Evolutionary conservation across 352 stramenopile genomes (phyloP).

Genomic region (Phytophthora aleatoria): DNA sequence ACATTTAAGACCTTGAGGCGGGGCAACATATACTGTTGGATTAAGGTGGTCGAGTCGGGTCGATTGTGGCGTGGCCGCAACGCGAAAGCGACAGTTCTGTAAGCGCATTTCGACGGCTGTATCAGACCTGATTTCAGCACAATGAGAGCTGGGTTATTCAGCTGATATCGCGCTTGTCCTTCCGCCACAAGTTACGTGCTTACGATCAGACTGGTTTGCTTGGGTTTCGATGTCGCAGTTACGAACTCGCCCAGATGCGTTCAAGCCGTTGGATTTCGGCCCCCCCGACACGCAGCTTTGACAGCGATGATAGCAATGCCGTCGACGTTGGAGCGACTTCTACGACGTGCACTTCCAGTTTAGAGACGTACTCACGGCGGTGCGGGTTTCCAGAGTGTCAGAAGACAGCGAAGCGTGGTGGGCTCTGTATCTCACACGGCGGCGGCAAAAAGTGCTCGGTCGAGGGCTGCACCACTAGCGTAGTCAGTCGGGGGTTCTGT

Average conservation of each 20-base stretch:
- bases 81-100: background rate
- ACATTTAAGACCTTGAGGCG: conserved; percentile 7
- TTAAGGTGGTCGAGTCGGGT: conserved; percentile 9
- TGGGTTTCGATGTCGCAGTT: conserved; percentile 18
- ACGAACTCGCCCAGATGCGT: conserved; percentile 17
- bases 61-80: background rate
- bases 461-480: conserved; percentile 53
- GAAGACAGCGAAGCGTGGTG: conserved; percentile 58
- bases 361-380: conserved; percentile 19
- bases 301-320: conserved; percentile 13
- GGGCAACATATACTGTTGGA: background rate
- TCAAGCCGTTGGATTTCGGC: conserved; percentile 20
- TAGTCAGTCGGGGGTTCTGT: conserved; percentile 63
- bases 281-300: conserved; percentile 2
- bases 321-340: conserved; percentile 1
- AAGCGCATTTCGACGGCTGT: conserved; percentile 8
- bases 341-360: background rate
- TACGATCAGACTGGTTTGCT: conserved; percentile 3
- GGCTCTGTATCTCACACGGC: conserved; percentile 59
- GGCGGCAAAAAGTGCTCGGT: conserved; percentile 60
- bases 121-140: conserved; percentile 34
- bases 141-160: conserved; percentile 30
- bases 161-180: conserved; percentile 18
- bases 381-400: conserved; percentile 57
- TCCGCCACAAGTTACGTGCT: conserved; percentile 16